Percentiles rank a stretch among this genome's conserved stretches.
These are phyloP conservation scores for Plantago coronopus DNA, from an alignment of 305 asterid species.

Conservation along the genomic window DNA sequence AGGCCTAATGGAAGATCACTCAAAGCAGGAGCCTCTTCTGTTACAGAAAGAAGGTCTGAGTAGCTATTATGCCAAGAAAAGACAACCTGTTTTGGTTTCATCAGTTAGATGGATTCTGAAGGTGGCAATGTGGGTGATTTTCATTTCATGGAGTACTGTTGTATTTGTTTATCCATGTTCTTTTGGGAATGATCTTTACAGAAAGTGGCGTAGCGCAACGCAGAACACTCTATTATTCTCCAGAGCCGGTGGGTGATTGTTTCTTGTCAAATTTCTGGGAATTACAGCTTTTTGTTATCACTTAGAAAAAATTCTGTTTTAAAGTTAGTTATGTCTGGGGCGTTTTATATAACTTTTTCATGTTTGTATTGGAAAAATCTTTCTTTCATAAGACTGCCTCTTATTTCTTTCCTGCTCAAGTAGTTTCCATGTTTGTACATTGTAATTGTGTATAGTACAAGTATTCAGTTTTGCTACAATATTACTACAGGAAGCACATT, in stretches of 20 bases:
- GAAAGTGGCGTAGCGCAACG: conserved; percentile 23
- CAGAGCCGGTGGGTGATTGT: conserved; percentile 30
- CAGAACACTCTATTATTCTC: conserved; percentile 43
- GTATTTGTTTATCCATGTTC: conserved; percentile 46
- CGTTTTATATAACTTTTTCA: too few relatives aligned
- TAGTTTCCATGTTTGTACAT: too few relatives aligned
- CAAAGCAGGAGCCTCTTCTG: conserved; percentile 47
- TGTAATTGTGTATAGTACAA: background rate
- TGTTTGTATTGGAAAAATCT: too few relatives aligned
- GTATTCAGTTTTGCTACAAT: conserved; percentile 18
- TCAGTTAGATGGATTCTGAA: conserved; percentile 47
- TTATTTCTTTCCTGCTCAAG: too few relatives aligned
- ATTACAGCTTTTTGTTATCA: too few relatives aligned
- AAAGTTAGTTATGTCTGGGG: too few relatives aligned
- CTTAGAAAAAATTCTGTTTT: too few relatives aligned
- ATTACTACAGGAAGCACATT: conserved; percentile 47
- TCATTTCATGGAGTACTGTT: conserved; percentile 56
- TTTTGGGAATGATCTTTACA: conserved; percentile 8
- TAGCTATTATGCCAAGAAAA: conserved; percentile 24
- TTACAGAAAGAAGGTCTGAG: conserved; percentile 23
- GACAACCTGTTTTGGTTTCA: conserved; percentile 27
- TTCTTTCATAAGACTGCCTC: too few relatives aligned
- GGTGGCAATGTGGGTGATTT: conserved; percentile 49
- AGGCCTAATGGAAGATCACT: conserved; percentile 44
- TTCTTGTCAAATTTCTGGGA: too few relatives aligned